Conservation (phyloP, 352 stramenopile species). For the Globisporangium camurandrum region DNA sequence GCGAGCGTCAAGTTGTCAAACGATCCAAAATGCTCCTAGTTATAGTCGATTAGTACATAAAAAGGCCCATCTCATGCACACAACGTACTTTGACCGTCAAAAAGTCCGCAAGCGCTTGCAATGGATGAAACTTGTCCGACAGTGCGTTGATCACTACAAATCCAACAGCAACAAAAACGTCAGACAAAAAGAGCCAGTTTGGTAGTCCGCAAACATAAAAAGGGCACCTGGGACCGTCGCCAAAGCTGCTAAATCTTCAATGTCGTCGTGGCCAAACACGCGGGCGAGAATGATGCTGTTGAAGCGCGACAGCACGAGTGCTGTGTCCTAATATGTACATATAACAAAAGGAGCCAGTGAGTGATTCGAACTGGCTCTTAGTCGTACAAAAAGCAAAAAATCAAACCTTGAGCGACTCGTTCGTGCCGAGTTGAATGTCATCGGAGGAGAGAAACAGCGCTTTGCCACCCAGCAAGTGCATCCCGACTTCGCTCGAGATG, state of each 20-base stretch:
- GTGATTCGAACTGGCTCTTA: not conserved
- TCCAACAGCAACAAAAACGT: too few species aligned
- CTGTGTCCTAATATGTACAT: conserved; percentile 39
- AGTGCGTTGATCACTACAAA: conserved; percentile 97
- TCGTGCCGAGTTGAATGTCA: conserved; percentile 98
- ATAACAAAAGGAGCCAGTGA: not conserved
- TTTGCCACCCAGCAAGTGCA: conserved; percentile 94
- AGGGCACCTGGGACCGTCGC: conserved; percentile 77
- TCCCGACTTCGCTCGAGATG: conserved; percentile 94
- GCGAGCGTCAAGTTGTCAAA: conserved; percentile 90
- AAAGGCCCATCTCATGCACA: too few species aligned
- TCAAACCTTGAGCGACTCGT: conserved; percentile 89
- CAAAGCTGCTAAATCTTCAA: conserved; percentile 85
- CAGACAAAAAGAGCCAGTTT: too few species aligned
- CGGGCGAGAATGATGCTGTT: conserved; percentile 96
- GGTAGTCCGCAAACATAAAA: too few species aligned
- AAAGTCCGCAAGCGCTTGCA: conserved; percentile 97
- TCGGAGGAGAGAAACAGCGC: conserved; percentile 95
- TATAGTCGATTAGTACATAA: too few species aligned
- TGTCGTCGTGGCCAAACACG: conserved; percentile 90
- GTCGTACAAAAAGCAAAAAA: not conserved
- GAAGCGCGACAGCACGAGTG: conserved; percentile 88
- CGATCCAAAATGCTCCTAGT: conserved; percentile 75
- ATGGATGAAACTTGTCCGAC: conserved; percentile 96
- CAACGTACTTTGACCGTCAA: conserved; percentile 91